These are phyloP conservation scores for Rutidosis leptorrhynchoides DNA, from an alignment of 129 eudicot genomes.

Conservation along the genomic window DNA sequence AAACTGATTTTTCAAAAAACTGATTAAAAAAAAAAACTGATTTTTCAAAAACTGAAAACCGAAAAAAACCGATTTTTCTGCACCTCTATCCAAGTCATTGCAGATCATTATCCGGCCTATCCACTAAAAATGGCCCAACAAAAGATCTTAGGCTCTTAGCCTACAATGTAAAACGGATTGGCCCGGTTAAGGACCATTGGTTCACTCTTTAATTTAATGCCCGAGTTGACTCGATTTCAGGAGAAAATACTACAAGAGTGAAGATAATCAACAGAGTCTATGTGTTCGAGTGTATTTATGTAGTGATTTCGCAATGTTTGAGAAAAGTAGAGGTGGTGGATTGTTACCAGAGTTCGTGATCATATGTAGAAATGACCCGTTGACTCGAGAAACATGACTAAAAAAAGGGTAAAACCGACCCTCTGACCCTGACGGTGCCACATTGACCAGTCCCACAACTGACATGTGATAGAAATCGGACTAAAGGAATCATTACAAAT, in stretches of 20 bases:
- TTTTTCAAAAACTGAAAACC: too few species aligned
- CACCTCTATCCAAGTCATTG: slow-evolving; percentile 31
- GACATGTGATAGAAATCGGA: too few species aligned
- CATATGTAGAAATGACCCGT: slow-evolving; percentile 34
- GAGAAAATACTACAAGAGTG: slow-evolving; percentile 26
- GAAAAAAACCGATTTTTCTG: too few species aligned
- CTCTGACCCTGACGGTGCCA: too few species aligned
- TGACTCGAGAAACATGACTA: slow-evolving; percentile 15
- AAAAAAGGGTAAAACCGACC: too few species aligned
- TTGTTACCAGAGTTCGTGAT: slow-evolving; percentile 43
- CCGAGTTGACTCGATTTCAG: slow-evolving; percentile 45
- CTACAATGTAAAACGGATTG: slow-evolving; percentile 40
- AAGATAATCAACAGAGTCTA: slow-evolving; percentile 13
- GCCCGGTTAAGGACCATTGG: slow-evolving; percentile 73
- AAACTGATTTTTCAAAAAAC: too few species aligned
- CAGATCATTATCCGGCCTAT: slow-evolving; percentile 23
- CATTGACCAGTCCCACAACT: too few species aligned
- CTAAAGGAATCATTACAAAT: slow-evolving; percentile 23
- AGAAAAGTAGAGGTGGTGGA: slow-evolving; percentile 30
- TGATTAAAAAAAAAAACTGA: too few species aligned
- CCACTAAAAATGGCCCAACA: slow-evolving; percentile 37
- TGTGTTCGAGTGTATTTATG: slow-evolving; percentile 56
- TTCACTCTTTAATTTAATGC: slow-evolving; percentile 32
- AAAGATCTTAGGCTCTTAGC: not conserved
- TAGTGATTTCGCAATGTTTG: slow-evolving; percentile 50